phyloP scores from a whole-genome alignment of 2,329 filamentous ascomycete species.

The Claviceps lovelessii region DNA sequence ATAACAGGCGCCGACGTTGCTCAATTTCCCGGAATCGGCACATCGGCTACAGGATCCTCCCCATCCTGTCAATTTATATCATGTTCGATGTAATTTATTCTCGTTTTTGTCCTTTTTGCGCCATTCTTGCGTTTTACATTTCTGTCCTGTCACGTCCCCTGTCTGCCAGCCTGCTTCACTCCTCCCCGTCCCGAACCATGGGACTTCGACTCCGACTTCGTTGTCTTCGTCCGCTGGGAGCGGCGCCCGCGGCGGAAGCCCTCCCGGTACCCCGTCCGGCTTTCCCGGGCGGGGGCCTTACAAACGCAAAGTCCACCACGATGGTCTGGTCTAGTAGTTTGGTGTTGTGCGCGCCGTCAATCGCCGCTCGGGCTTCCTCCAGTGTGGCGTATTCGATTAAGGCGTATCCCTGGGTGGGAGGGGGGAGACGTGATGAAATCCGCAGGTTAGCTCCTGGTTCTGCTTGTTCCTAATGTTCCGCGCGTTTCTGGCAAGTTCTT shows the following conservation, averaged over 20 bases:
- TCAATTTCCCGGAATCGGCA: constrained; percentile 1
- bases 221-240: constrained; percentile 18
- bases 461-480: too few species aligned
- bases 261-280: constrained; percentile 24
- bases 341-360: constrained; percentile 62
- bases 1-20: constrained; percentile 6
- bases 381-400: constrained; percentile 73
- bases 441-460: neutral
- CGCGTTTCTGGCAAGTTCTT: too few species aligned
- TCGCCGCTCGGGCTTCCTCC: constrained; percentile 65
- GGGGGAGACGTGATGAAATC: too few species aligned
- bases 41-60: constrained; percentile 4
- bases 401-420: constrained; percentile 53
- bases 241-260: constrained; percentile 9
- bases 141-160: too few species aligned
- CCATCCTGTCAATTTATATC: neutral
- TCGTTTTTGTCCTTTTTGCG: neutral
- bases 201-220: constrained; percentile 32
- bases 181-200: constrained; percentile 22
- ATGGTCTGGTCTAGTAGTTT: constrained; percentile 73
- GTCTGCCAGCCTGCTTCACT: constrained; percentile 6
- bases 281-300: constrained; percentile 54
- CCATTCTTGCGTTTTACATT: too few species aligned
- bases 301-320: constrained; percentile 72
- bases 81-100: neutral